Evolutionary conservation across 306 rosid species (phyloP).

Genomic region (Sicyos edulis): DNA sequence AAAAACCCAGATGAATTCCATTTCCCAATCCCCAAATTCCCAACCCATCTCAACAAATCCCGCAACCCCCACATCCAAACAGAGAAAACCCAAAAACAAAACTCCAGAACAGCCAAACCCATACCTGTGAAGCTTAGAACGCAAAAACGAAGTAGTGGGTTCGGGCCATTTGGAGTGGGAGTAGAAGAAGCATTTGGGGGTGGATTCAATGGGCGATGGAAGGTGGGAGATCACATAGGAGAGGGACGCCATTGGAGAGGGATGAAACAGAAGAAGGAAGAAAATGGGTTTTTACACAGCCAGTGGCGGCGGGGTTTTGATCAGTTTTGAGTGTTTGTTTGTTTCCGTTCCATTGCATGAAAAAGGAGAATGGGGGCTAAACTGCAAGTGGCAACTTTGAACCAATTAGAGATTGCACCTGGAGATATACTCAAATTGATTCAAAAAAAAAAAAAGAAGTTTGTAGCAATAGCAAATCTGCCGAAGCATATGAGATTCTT

Average conservation of each 20-base stretch:
- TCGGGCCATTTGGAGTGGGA: not conserved
- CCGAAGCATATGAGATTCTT: too few relatives aligned
- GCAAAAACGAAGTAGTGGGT: not conserved
- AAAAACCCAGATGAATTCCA: not conserved
- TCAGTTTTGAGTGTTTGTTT: not conserved
- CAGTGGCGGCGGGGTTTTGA: not conserved
- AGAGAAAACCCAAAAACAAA: not conserved
- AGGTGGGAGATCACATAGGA: slow-evolving; percentile 5
- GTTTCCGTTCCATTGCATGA: not conserved
- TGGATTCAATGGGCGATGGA: not conserved
- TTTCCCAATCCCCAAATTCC: not conserved
- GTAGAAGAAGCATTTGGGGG: not conserved
- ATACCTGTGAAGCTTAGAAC: slow-evolving; percentile 5
- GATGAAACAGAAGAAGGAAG: not conserved
- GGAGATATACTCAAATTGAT: too few relatives aligned
- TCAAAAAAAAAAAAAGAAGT: too few relatives aligned
- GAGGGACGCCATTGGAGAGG: slow-evolving; percentile 8
- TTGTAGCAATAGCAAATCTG: too few relatives aligned
- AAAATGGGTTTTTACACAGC: not conserved
- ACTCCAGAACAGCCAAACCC: not conserved
- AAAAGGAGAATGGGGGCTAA: too few relatives aligned
- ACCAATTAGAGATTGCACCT: too few relatives aligned
- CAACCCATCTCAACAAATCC: slow-evolving; percentile 1
- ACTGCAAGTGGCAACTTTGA: too few relatives aligned
- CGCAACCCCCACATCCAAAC: not conserved